Evolutionary conservation across 2,329 filamentous ascomycete genomes (phyloP).

Genomic region (Aspergillus texensis): DNA sequence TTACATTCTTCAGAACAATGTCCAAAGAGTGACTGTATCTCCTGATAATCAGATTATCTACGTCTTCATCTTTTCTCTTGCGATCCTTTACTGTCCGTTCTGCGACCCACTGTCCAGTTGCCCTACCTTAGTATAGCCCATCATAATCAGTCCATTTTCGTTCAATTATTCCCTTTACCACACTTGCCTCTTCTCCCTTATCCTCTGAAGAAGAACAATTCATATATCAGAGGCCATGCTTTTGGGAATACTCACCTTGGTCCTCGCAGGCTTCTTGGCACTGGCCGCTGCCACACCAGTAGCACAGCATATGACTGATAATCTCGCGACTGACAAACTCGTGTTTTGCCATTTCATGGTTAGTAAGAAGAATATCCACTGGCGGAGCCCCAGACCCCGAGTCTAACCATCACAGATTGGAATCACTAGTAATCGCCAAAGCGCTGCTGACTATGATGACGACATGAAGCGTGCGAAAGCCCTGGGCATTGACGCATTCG

Average conservation of each 20-base stretch:
- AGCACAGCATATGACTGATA: conserved; percentile 1
- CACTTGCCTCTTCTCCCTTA: background rate
- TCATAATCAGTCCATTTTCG: background rate
- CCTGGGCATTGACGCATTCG: conserved; percentile 52
- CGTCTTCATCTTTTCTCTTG: background rate
- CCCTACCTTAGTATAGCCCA: background rate
- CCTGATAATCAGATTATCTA: background rate
- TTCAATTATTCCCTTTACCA: background rate
- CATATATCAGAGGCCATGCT: conserved; percentile 12
- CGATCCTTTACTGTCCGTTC: background rate
- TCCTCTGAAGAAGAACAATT: background rate
- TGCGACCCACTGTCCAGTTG: background rate
- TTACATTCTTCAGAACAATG: background rate
- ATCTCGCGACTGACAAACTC: conserved; percentile 26
- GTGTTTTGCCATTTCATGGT: conserved; percentile 53
- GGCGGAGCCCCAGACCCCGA: background rate
- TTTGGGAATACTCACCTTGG: conserved; percentile 18
- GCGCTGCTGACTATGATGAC: conserved; percentile 49
- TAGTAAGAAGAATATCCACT: background rate
- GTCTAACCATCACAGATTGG: conserved; percentile 40
- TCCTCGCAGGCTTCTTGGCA: conserved; percentile 21
- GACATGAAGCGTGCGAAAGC: conserved; percentile 52
- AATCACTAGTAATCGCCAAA: conserved; percentile 48
- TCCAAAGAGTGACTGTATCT: background rate
- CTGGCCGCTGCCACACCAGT: conserved; percentile 21